Percentiles rank a stretch among this genome's conserved stretches.
These are phyloP conservation scores for Aspergillus neotritici DNA, from an alignment of 2,329 filamentous ascomycete genomes.

Conservation along the genomic window DNA sequence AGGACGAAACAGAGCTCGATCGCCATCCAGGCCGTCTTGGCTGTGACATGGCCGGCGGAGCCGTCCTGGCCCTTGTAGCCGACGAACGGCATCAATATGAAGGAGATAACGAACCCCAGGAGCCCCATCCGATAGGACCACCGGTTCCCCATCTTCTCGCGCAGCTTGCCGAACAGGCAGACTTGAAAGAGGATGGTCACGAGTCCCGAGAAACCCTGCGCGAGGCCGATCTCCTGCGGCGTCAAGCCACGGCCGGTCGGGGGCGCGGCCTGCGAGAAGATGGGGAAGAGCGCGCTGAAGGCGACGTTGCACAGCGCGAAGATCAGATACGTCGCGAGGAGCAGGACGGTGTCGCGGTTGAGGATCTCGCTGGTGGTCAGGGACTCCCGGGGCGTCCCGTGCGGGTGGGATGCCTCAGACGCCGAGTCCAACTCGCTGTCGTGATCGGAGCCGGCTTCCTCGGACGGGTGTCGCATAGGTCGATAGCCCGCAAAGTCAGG, in stretches of 20 bases:
- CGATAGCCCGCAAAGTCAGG: constrained; percentile 23
- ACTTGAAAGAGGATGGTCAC: constrained; percentile 89
- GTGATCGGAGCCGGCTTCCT: constrained; percentile 26
- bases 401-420: constrained; percentile 34
- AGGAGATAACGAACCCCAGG: constrained; percentile 72
- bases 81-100: constrained; percentile 83
- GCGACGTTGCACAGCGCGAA: constrained; percentile 93
- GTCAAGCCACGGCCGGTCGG: constrained; percentile 72
- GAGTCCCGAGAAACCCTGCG: constrained; percentile 74
- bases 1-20: constrained; percentile 73
- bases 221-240: constrained; percentile 77
- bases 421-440: constrained; percentile 43
- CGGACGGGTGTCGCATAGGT: constrained; percentile 20
- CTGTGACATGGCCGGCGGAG: constrained; percentile 52
- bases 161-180: constrained; percentile 72
- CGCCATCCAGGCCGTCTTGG: constrained; percentile 67
- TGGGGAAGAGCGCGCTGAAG: constrained; percentile 91
- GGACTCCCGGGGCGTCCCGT: constrained; percentile 41
- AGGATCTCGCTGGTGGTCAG: constrained; percentile 58
- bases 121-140: constrained; percentile 75
- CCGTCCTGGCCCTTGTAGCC: constrained; percentile 61
- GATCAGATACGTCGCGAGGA: constrained; percentile 80
- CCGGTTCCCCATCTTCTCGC: constrained; percentile 76
- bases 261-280: constrained; percentile 71
- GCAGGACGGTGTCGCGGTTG: constrained; percentile 73